Percentiles rank a stretch among this genome's conserved stretches.
phyloP scores from a whole-genome alignment of 78 protist species.

The Cavenderia fasciculata region DNA sequence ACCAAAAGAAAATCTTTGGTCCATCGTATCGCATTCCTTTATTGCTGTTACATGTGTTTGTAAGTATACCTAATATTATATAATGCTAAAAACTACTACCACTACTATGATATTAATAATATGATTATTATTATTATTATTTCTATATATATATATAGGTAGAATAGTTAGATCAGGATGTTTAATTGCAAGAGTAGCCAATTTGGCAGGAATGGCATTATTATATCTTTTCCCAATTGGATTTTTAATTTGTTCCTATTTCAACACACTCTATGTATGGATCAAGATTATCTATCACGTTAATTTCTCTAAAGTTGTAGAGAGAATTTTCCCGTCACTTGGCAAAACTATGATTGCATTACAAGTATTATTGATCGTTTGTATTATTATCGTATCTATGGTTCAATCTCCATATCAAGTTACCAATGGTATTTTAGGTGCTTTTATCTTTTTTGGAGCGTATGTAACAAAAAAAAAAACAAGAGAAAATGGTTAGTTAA shows the following conservation, averaged over 20 bases:
- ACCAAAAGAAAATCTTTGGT: constrained; percentile 39
- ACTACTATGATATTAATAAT: not conserved
- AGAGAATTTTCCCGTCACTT: constrained; percentile 25
- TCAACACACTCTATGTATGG: constrained; percentile 41
- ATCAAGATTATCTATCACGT: constrained; percentile 61
- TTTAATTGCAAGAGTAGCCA: not conserved
- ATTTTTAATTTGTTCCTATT: constrained; percentile 47
- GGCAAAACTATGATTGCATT: constrained; percentile 23
- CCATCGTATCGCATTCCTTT: constrained; percentile 25
- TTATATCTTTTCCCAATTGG: constrained; percentile 39
- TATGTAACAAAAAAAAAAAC: too few species aligned
- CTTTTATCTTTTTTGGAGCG: constrained; percentile 50
- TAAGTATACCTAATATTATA: too few species aligned
- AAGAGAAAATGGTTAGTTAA: too few species aligned
- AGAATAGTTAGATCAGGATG: constrained; percentile 26
- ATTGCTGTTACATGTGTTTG: constrained; percentile 1
- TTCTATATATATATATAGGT: not conserved
- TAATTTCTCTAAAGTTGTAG: constrained; percentile 38
- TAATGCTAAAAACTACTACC: too few species aligned
- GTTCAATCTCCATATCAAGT: constrained; percentile 1
- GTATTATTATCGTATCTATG: not conserved
- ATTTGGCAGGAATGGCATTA: not conserved
- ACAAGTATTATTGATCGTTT: constrained; percentile 12
- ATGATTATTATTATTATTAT: not conserved
- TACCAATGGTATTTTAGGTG: constrained; percentile 27